Base-by-base conservation (phyloP, 805 yeast genomes). In the Saturnispora kantuleensis region DNA sequence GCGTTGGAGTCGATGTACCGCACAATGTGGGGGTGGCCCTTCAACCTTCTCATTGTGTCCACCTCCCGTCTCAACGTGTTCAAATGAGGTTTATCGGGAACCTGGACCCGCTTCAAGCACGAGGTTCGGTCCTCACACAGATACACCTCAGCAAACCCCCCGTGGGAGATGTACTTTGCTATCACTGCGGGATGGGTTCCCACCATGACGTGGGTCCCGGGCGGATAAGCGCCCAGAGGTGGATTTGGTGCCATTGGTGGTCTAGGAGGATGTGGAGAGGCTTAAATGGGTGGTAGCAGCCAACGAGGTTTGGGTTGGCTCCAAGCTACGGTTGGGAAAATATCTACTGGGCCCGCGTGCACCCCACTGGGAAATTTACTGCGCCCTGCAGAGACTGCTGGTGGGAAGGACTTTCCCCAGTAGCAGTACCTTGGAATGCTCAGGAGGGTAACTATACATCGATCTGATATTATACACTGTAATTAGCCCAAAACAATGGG, bases 111-210 rank as follows among this genome's bases (percentile, higher is more conserved):
- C 56, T 84, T 84, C 60, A 84, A 65, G 56, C 89, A 84, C 5
- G 80, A 86, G 29, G 70, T 60, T 18, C 60, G 68, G 52, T 77
- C 77, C 47, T 63, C 65, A 13, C 81, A 90, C 31, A 72, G 68
- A 59, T 84, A 84, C 15, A 84, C 83, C 49, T 83, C 87, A 4
- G 94, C 90, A 67, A 81, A 84, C 4, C 93, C 94, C 47, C 87
- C 57, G 56, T 60, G 65, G 7, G 65, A 59, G 10, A 75, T 60
- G 55, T 72, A 75, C 45, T 72, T 66, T 43, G 64, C 64, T 47
- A 74, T 70, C 7, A 61, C 56, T 13, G 69, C 64, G n/a, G 55
- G 52, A 56, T 75, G 79, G 28, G 69, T 55, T 8, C 81, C 81
- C 28, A 75, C 79, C 1, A 67, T 60, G 39, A 75, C 63, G 38